phyloP scores from a whole-genome alignment of 352 stramenopile genomes.

The Saprolegnia diclina region DNA sequence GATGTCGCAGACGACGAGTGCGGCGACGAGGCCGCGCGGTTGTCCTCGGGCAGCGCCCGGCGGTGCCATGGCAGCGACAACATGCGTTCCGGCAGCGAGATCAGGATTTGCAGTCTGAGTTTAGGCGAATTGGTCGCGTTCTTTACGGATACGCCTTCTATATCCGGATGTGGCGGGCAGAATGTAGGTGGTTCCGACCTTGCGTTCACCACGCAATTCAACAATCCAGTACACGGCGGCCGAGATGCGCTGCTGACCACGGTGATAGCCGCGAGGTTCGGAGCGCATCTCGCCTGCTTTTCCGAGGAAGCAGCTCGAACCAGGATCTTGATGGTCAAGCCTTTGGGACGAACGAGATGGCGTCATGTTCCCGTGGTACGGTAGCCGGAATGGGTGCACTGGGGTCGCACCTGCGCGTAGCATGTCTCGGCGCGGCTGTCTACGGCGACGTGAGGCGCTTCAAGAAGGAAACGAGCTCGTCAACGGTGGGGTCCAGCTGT shows the following conservation, averaged over 20 bases:
- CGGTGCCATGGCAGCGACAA: conserved; percentile 23
- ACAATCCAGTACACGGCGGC: background rate
- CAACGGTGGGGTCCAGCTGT: too few relatives aligned
- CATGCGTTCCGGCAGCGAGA: background rate
- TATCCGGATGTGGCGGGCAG: background rate
- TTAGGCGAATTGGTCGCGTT: background rate
- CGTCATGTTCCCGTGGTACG: too few relatives aligned
- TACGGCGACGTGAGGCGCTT: too few relatives aligned
- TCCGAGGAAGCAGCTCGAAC: too few relatives aligned
- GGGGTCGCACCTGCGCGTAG: too few relatives aligned
- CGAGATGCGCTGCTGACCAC: background rate
- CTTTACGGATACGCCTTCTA: background rate
- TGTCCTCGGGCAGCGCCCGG: background rate
- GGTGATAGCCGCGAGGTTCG: too few relatives aligned
- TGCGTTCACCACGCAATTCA: background rate
- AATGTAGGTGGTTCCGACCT: background rate
- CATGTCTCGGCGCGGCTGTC: too few relatives aligned
- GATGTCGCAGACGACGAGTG: conserved; percentile 2
- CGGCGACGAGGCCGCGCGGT: background rate
- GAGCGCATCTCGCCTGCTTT: too few relatives aligned
- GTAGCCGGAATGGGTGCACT: too few relatives aligned
- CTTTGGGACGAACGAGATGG: too few relatives aligned
- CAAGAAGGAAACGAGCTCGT: too few relatives aligned
- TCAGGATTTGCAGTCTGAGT: background rate
- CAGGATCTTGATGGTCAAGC: too few relatives aligned